Evolutionary conservation across 2,329 filamentous ascomycete species (phyloP), one percentile per base, ranked within the genome.

Genomic region (Monilinia aucupariae): DNA sequence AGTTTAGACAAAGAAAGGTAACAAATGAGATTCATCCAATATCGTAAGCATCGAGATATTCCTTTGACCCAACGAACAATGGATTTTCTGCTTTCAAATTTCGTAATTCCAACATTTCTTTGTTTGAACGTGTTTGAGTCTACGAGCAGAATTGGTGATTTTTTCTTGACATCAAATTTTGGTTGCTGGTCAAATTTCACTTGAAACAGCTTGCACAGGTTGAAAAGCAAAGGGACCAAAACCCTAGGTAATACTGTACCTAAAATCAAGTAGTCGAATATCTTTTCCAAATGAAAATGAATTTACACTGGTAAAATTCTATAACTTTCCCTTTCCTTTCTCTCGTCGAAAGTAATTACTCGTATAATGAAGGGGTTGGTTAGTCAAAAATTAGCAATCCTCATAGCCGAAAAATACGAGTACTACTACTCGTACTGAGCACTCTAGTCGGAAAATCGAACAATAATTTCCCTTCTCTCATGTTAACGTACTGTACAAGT

Each of bases 1-100:
- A 25, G 8, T n/a, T 13, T 13, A 56, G 22, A 62, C 25, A 62
- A 62, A 56, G 60, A 61, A 62, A 56, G 25, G 13, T 32, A n/a
- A 56, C 41, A 51, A 62, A 62, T 56, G 43, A 6, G 30, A 17
- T 34, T 61, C 37, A 47, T 45, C 53, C 13, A 53, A 34, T 0
- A 8, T 1, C 4, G 34, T 13, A 22, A 25, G 7, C 3, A 32
- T 52, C 10, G 22, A 56, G 49, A 30, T 9, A 43, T 20, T 56
- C 17, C 60, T 62, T 62, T 62, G 9, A 45, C 32, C 0, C 2
- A 41, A 62, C 27, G 15, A 62, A 62, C 60, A 62, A 62, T 55
- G 25, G 37, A 62, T n/a, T 12, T 32, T 41, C 25, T 56, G 60
- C 34, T 62, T 62, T 41, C 45, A 30, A 32, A 2, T 2, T 20